These are phyloP conservation scores for Cucumis variabilis DNA, from an alignment of 331 rosid genomes.

Conservation along the genomic window DNA sequence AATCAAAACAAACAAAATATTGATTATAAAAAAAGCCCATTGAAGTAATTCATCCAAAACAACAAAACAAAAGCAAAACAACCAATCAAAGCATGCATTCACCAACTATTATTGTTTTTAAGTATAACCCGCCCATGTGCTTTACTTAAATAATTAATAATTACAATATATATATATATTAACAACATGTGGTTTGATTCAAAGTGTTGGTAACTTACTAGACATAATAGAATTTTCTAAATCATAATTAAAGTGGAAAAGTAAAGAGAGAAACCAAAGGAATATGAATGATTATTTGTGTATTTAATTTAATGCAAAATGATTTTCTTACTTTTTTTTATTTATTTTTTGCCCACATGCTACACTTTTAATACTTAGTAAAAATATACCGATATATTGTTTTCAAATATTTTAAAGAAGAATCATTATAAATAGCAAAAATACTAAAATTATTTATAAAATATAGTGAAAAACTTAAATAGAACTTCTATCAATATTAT, in stretches of 20 bases:
- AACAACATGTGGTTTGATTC: not conserved
- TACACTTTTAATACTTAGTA: too few species aligned
- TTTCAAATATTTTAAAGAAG: too few species aligned
- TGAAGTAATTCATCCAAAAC: not conserved
- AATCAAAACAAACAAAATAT: constrained; percentile 14
- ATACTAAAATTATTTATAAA: too few species aligned
- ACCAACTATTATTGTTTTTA: not conserved
- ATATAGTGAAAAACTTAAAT: too few species aligned
- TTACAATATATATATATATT: not conserved
- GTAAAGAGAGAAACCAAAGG: not conserved
- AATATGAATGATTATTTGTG: not conserved
- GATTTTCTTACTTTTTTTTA: not conserved
- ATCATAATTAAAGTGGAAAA: constrained; percentile 9
- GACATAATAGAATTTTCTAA: constrained; percentile 19
- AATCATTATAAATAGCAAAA: too few species aligned
- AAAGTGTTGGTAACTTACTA: not conserved
- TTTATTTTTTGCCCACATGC: not conserved
- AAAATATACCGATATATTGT: too few species aligned
- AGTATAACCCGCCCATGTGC: constrained; percentile 8
- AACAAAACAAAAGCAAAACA: constrained; percentile 5
- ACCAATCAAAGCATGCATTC: constrained; percentile 18
- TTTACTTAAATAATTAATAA: not conserved
- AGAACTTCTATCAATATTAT: too few species aligned
- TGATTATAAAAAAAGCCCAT: not conserved
- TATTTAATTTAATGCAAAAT: not conserved